Evolutionary conservation across 495 filamentous ascomycete species (phyloP).

Genomic region (Hyphodiscus hymeniophilus): DNA sequence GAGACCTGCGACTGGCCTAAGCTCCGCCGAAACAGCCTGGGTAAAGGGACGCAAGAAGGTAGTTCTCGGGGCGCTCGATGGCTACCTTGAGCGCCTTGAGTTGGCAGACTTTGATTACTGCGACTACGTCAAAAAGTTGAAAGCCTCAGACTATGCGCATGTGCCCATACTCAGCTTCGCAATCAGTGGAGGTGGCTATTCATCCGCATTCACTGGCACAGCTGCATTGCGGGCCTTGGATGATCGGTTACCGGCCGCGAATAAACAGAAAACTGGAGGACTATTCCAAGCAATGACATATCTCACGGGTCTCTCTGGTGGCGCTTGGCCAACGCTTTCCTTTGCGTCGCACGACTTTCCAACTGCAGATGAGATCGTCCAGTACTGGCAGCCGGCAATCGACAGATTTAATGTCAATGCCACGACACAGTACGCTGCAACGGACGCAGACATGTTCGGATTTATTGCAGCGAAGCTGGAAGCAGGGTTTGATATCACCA

Average conservation of each 20-base stretch:
- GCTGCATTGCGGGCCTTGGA: conserved; percentile 8
- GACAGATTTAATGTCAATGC: not conserved
- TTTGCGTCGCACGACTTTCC: conserved; percentile 6
- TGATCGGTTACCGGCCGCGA: too few species aligned
- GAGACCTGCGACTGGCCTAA: conserved; percentile 5
- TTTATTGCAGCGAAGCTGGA: conserved; percentile 9
- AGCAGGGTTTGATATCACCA: conserved; percentile 5
- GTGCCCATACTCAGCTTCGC: conserved; percentile 7
- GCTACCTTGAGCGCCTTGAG: conserved; percentile 4
- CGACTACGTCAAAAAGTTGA: not conserved
- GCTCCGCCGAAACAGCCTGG: conserved; percentile 1
- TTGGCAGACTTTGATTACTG: conserved; percentile 7
- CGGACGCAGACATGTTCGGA: not conserved
- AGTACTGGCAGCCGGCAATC: conserved; percentile 2
- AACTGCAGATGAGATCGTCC: conserved; percentile 4
- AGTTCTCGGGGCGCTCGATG: not conserved
- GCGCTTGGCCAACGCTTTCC: conserved; percentile 4
- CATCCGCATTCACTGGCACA: conserved; percentile 6
- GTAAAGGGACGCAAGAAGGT: conserved; percentile 2
- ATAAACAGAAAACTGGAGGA: too few species aligned
- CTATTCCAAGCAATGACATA: too few species aligned
- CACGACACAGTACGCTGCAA: not conserved
- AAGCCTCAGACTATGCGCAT: not conserved
- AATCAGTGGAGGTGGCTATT: conserved; percentile 13
- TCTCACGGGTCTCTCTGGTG: conserved; percentile 9